Conservation (phyloP, 306 rosid genomes). For the Malus asiatica region DNA sequence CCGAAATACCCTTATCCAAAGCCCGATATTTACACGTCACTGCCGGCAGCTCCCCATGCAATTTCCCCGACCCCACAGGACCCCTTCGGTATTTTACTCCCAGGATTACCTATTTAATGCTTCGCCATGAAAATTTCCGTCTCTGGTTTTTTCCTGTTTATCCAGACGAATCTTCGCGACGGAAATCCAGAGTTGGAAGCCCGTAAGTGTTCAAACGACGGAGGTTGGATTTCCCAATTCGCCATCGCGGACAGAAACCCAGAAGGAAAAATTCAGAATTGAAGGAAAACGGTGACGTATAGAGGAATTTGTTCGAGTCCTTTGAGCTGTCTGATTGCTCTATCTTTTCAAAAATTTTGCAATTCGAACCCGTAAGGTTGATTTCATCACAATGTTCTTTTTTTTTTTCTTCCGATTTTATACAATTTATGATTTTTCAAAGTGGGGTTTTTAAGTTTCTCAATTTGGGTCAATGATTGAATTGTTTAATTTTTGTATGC, state of each 20-base stretch:
- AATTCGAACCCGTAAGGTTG: background rate
- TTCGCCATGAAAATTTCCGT: slow-evolving; percentile 10
- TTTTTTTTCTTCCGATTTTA: background rate
- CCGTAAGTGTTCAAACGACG: background rate
- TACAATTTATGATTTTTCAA: background rate
- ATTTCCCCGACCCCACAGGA: slow-evolving; percentile 15
- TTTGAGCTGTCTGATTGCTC: slow-evolving; percentile 28
- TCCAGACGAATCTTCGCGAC: background rate
- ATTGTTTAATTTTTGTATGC: background rate
- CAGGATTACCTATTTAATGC: slow-evolving; percentile 36
- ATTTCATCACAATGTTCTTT: background rate
- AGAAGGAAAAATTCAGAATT: background rate
- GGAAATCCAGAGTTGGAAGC: slow-evolving; percentile 4
- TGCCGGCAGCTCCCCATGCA: slow-evolving; percentile 1
- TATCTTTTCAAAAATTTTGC: background rate
- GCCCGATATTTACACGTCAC: background rate
- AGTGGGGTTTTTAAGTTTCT: background rate
- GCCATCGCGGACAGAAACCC: background rate
- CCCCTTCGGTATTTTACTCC: background rate
- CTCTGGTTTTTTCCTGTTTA: slow-evolving; percentile 4
- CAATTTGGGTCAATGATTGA: background rate
- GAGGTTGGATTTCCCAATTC: slow-evolving; percentile 1
- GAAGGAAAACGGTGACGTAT: background rate
- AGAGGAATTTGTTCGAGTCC: slow-evolving; percentile 13
- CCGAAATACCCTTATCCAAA: slow-evolving; percentile 18